These are phyloP conservation scores for Cunninghamia lanceolata DNA, from an alignment of 75 land plant species.

Conservation along the genomic window DNA sequence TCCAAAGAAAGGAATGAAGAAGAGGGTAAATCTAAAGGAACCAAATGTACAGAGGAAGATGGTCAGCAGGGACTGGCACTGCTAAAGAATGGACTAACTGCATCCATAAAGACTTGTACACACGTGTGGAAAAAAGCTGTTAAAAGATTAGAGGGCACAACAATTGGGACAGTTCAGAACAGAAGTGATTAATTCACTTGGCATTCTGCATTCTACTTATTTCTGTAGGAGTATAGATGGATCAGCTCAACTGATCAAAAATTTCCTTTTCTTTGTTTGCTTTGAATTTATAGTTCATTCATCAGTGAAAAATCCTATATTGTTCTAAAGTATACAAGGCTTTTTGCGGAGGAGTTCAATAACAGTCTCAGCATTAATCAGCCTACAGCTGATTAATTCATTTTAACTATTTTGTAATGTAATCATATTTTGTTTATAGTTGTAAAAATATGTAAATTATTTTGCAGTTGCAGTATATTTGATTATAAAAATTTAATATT, in stretches of 20 bases:
- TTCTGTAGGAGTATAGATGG: background rate
- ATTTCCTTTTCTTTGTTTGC: background rate
- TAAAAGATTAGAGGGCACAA: slow-evolving; percentile 5
- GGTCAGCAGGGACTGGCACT: background rate
- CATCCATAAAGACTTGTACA: slow-evolving; percentile 6
- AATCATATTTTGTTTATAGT: background rate
- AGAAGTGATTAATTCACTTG: background rate
- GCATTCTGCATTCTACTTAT: background rate
- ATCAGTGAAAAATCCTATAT: background rate
- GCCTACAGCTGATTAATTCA: background rate
- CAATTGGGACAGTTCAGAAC: background rate
- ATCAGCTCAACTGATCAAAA: background rate
- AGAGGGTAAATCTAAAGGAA: background rate
- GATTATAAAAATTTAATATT: no score
- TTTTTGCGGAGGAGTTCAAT: background rate
- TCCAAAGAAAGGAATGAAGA: background rate
- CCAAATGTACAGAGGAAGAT: slow-evolving; percentile 1
- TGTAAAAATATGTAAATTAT: background rate
- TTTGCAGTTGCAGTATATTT: no score
- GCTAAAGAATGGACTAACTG: slow-evolving; percentile 7
- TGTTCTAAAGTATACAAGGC: background rate
- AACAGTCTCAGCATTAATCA: background rate
- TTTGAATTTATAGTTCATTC: background rate
- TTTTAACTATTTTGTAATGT: background rate
- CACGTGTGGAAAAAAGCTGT: slow-evolving; percentile 9